phyloP scores from a whole-genome alignment of 163 green algal species.

The Prototheca wickerhamii region DNA sequence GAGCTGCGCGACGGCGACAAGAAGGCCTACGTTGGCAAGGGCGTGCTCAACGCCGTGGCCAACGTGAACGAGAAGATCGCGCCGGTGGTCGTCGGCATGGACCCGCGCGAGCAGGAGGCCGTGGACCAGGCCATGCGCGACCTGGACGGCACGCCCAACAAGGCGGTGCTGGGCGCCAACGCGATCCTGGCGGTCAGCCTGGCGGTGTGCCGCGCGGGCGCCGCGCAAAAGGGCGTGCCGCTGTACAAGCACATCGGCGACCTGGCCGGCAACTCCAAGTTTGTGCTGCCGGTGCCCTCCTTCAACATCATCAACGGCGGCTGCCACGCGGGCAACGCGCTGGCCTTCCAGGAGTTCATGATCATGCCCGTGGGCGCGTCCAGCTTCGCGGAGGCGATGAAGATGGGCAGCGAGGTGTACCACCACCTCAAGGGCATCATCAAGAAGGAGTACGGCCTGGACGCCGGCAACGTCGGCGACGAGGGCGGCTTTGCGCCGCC shows the following conservation, averaged over 20 bases:
- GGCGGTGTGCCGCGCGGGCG: conserved; percentile 88
- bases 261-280: conserved; percentile 92
- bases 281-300: conserved; percentile 75
- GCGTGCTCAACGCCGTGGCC: conserved; percentile 85
- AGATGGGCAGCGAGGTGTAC: conserved; percentile 95
- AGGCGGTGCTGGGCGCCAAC: conserved; percentile 96
- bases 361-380: conserved; percentile 88
- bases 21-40: conserved; percentile 88
- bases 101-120: conserved; percentile 85
- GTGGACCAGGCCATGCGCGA: conserved; percentile 94
- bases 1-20: conserved; percentile 94
- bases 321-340: conserved; percentile 94
- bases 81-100: conserved; percentile 83
- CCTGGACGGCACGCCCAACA: conserved; percentile 97
- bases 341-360: conserved; percentile 99
- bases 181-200: conserved; percentile 98
- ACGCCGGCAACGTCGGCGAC: conserved; percentile 96
- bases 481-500: conserved; percentile 97
- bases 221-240: conserved; percentile 86
- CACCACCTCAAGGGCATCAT: conserved; percentile 96
- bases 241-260: conserved; percentile 97
- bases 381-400: conserved; percentile 90
- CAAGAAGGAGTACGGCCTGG: conserved; percentile 98
- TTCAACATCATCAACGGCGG: conserved; percentile 99
- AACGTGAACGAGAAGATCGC: conserved; percentile 95